These are phyloP conservation scores for Naganishia vishniacii DNA, from an alignment of 768 basidiomycete genomes.

Conservation along the genomic window DNA sequence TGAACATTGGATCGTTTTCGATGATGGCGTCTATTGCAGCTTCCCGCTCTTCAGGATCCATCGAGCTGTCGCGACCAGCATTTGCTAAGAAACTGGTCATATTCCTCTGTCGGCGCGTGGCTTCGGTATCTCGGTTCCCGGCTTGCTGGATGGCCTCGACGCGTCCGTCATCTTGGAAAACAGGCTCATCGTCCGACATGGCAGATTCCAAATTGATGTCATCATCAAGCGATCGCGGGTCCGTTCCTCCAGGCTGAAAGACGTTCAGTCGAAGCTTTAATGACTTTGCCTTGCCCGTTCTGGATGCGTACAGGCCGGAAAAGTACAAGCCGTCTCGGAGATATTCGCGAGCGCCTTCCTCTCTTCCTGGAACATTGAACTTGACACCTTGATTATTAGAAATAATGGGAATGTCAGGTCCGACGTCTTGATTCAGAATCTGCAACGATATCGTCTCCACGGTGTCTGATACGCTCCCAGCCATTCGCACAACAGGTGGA, in stretches of 20 bases:
- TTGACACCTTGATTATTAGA: slow-evolving; percentile 28
- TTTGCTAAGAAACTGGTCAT: not conserved
- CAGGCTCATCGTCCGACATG: not conserved
- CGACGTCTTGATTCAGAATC: slow-evolving; percentile 26
- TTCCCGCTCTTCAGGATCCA: slow-evolving; percentile 5
- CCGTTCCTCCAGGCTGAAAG: slow-evolving; percentile 30
- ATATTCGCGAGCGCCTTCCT: slow-evolving; percentile 30
- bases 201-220: not conserved
- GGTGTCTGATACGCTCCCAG: slow-evolving; percentile 44
- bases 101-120: slow-evolving; percentile 5
- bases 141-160: slow-evolving; percentile 6
- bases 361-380: slow-evolving; percentile 24
- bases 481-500: slow-evolving; percentile 85
- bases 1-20: slow-evolving; percentile 13
- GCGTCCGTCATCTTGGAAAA: not conserved
- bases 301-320: slow-evolving; percentile 35
- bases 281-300: slow-evolving; percentile 35
- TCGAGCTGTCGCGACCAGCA: not conserved
- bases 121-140: not conserved
- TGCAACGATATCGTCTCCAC: slow-evolving; percentile 26
- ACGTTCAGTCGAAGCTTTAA: slow-evolving; percentile 36
- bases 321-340: slow-evolving; percentile 41
- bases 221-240: slow-evolving; percentile 18
- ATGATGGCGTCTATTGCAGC: slow-evolving; percentile 18
- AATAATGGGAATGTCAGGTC: slow-evolving; percentile 23